These are phyloP conservation scores for Caloboletus inedulis DNA, from an alignment of 1,284 basidiomycete species.

Conservation along the genomic window DNA sequence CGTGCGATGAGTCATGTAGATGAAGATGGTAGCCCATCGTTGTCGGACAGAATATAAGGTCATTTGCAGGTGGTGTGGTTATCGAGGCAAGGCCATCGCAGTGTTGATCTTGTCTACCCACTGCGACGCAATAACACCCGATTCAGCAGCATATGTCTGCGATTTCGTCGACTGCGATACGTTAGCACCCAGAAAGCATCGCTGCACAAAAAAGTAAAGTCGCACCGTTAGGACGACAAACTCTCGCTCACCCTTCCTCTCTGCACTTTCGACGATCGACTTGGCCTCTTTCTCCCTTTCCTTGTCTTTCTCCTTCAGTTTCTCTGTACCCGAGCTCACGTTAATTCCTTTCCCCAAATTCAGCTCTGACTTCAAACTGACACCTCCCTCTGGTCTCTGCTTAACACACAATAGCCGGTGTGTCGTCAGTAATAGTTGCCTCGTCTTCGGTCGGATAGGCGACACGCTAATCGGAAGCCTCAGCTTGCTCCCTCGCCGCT, in stretches of 20 bases:
- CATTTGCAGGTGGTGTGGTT: background rate
- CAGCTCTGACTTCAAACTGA: constrained; percentile 51
- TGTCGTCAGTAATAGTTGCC: constrained; percentile 59
- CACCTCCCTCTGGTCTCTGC: constrained; percentile 35
- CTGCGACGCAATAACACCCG: constrained; percentile 34
- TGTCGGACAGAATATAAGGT: background rate
- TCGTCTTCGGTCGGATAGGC: constrained; percentile 47
- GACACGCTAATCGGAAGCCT: constrained; percentile 51
- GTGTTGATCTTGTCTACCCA: constrained; percentile 54
- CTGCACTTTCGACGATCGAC: constrained; percentile 45
- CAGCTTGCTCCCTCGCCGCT: constrained; percentile 59
- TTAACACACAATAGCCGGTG: constrained; percentile 58
- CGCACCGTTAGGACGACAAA: constrained; percentile 63
- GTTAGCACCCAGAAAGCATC: background rate
- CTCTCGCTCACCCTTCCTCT: constrained; percentile 54
- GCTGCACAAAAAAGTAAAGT: background rate
- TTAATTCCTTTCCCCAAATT: constrained; percentile 35
- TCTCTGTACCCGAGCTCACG: constrained; percentile 42
- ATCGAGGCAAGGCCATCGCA: constrained; percentile 9
- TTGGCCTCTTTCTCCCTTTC: constrained; percentile 41
- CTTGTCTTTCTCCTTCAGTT: constrained; percentile 37
- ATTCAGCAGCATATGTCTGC: constrained; percentile 49
- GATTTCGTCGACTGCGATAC: constrained; percentile 48
- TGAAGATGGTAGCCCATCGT: background rate
- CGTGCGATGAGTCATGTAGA: background rate